Percentiles rank a stretch among this genome's conserved stretches.
Evolutionary conservation across 2,329 filamentous ascomycete species (phyloP).

Genomic region (Pseudovirgaria hyperparasitica): DNA sequence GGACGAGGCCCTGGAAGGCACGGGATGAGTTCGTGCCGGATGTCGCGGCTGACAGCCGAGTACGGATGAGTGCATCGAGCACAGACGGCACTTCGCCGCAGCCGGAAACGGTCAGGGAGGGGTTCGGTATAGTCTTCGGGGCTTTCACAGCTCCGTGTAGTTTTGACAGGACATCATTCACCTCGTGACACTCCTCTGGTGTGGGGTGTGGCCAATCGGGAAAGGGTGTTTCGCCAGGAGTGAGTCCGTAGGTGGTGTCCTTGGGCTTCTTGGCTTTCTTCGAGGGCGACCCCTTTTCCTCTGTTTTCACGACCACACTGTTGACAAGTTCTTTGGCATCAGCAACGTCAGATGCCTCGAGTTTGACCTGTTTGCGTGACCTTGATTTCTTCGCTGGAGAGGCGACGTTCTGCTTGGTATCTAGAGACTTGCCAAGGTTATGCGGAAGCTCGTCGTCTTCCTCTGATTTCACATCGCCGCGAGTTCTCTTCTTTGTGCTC

Average conservation of each 20-base stretch:
- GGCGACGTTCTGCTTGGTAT: constrained; percentile 2
- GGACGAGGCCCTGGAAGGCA: constrained; percentile 53
- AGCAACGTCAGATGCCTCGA: constrained; percentile 8
- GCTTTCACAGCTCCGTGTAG: constrained; percentile 52
- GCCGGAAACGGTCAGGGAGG: constrained; percentile 59
- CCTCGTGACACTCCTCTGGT: constrained; percentile 53
- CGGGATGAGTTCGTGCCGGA: constrained; percentile 48
- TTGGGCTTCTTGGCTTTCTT: constrained; percentile 26
- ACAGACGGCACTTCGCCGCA: constrained; percentile 55
- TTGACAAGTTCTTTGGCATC: constrained; percentile 7
- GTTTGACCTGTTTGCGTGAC: constrained; percentile 4
- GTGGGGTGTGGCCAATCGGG: constrained; percentile 55
- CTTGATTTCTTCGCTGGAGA: constrained; percentile 10
- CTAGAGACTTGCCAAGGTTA: constrained; percentile 33
- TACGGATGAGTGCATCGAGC: constrained; percentile 50
- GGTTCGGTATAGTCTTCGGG: constrained; percentile 55
- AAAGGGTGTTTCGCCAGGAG: constrained; percentile 47
- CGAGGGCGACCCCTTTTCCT: constrained; percentile 18
- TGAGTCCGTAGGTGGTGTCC: constrained; percentile 31
- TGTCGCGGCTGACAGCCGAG: constrained; percentile 49
- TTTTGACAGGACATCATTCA: constrained; percentile 50
- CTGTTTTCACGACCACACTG: constrained; percentile 14
- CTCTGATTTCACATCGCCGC: constrained; percentile 22
- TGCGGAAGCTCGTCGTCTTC: constrained; percentile 40
- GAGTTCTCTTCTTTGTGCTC: constrained; percentile 24